Evolutionary conservation across 345 rosid genomes (phyloP), one percentile per base, ranked within the genome.

Genomic region (Linum usitatissimum): DNA sequence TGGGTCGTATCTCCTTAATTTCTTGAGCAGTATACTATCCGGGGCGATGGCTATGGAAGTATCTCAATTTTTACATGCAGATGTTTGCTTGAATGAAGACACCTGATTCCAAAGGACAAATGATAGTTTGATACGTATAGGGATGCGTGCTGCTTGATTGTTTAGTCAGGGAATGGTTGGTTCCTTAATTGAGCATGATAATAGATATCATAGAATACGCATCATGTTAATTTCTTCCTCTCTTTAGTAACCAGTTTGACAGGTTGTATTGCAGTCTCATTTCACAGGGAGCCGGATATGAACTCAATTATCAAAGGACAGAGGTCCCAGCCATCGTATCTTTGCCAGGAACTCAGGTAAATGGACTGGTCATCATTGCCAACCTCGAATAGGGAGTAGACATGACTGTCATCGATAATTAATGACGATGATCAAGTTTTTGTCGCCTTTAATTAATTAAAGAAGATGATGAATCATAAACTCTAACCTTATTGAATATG

Each of bases 191-290:
- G 6, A 31, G 36, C 36, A 31, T 31, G 36, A 31, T n/a, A n/a
- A n/a, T 31, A 6, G 36, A 31, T 3, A 31, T 6, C 36, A 31
- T 31, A 31, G 36, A 31, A 31, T n/a, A 31, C 36, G 3, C 36
- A 31, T 31, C 36, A 6, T 31, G 36, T n/a, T 57, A 48, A 5
- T 5, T 62, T 34, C 53, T 42, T 63, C n/a, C 30, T 31, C 30
- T 68, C 38, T 57, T 36, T 58, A 68, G 36, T 34, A 71, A 73
- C 61, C 63, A 62, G 64, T 30, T 64, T 61, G 7, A 53, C 48
- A 60, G 59, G 54, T 80, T 76, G 65, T 70, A 57, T 65, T 74
- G 38, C 83, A 86, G 95, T 69, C 63, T 57, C 42, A 54, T 77
- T 73, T 49, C 63, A 71, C 56, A 75, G 70, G 60, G 81, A 74